Conservation (phyloP, 1,284 basidiomycete genomes). For the Malassezia yamatoensis region DNA sequence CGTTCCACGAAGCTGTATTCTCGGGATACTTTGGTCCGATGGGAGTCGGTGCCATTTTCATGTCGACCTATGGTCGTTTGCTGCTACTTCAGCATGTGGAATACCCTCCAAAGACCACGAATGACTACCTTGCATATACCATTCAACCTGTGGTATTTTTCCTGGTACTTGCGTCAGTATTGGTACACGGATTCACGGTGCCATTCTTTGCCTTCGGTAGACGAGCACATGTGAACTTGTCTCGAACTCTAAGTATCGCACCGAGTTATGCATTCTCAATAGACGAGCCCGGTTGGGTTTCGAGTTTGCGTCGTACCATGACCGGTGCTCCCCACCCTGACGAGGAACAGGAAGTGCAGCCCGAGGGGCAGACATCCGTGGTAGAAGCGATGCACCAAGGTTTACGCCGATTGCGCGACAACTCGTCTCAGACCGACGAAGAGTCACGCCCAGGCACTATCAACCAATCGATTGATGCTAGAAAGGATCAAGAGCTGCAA, state of each 20-base stretch:
- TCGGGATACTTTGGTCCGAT: conserved; percentile 47
- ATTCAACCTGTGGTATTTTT: conserved; percentile 48
- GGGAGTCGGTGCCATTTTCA: conserved; percentile 46
- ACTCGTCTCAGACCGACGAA: background rate
- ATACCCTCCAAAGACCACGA: conserved; percentile 34
- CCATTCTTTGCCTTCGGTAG: conserved; percentile 46
- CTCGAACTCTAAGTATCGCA: conserved; percentile 33
- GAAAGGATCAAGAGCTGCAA: background rate
- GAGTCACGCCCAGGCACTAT: background rate
- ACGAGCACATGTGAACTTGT: conserved; percentile 30
- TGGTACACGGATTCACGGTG: conserved; percentile 46
- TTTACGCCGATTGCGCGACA: background rate
- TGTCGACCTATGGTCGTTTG: conserved; percentile 37
- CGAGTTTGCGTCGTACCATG: conserved; percentile 23
- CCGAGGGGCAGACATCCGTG: background rate
- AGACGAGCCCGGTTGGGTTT: conserved; percentile 41
- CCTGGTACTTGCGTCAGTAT: conserved; percentile 43
- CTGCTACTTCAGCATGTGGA: conserved; percentile 34
- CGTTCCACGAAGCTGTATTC: conserved; percentile 46
- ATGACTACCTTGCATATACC: conserved; percentile 39
- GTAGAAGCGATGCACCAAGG: background rate
- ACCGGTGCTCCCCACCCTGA: background rate
- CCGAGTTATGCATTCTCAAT: conserved; percentile 7
- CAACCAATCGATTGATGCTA: background rate
- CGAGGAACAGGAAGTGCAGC: background rate